These are phyloP conservation scores for Haplosporangium sp. DNA, from an alignment of 371 early-diverging fungal species.

Conservation along the genomic window DNA sequence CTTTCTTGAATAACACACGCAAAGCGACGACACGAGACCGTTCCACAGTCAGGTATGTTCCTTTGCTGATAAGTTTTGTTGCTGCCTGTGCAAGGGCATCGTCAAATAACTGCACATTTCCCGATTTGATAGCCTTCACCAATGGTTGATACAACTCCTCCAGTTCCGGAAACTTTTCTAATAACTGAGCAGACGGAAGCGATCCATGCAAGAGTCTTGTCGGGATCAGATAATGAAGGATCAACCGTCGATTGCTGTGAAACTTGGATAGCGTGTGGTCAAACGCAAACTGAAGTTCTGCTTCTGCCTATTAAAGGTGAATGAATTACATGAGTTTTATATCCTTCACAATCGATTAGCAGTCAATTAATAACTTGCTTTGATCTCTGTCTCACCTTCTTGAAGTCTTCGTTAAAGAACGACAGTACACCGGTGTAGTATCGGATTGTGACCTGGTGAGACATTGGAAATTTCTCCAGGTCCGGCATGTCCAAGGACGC, in stretches of 20 bases:
- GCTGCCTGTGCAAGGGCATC: slow-evolving; percentile 63
- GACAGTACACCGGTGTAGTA: slow-evolving; percentile 88
- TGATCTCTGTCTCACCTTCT: slow-evolving; percentile 55
- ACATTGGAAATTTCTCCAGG: slow-evolving; percentile 80
- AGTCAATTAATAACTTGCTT: not conserved
- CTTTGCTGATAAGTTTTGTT: slow-evolving; percentile 66
- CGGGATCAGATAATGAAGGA: slow-evolving; percentile 83
- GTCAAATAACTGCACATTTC: slow-evolving; percentile 81
- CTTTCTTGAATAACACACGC: slow-evolving; percentile 81
- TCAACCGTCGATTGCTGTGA: slow-evolving; percentile 68
- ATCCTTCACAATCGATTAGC: too few species aligned
- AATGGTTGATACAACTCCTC: slow-evolving; percentile 67
- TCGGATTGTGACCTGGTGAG: slow-evolving; percentile 85
- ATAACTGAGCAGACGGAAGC: slow-evolving; percentile 68
- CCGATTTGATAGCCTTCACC: slow-evolving; percentile 70
- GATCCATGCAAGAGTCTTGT: slow-evolving; percentile 72
- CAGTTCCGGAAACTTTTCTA: slow-evolving; percentile 69
- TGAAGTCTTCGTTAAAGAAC: slow-evolving; percentile 86
- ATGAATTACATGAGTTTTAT: not conserved
- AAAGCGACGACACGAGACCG: slow-evolving; percentile 75
- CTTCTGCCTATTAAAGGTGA: slow-evolving; percentile 65
- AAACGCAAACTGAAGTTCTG: slow-evolving; percentile 76
- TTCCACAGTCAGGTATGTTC: slow-evolving; percentile 85
- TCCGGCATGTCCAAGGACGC: slow-evolving; percentile 76
- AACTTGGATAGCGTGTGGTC: slow-evolving; percentile 66